Percentiles rank a stretch among this genome's conserved stretches.
phyloP scores from a whole-genome alignment of 345 rosid species.

The Lepidium africanum region DNA sequence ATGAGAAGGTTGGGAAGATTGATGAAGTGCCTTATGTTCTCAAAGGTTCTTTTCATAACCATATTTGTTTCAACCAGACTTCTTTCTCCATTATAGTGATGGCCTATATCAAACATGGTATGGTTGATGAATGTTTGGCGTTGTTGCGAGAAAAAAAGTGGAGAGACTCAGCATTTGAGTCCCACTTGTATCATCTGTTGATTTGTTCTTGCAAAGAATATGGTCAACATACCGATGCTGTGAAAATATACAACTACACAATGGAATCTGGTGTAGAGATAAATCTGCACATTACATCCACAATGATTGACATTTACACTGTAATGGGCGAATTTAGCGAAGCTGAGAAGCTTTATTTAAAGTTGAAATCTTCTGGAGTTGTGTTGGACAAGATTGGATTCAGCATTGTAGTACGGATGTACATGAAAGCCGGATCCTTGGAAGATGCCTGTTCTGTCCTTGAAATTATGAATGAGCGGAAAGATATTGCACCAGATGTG shows the following conservation, averaged over 20 bases:
- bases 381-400: conserved; percentile 62
- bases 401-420: conserved; percentile 78
- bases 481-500: conserved; percentile 58
- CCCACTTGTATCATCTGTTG: conserved; percentile 75
- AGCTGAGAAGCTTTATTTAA: conserved; percentile 57
- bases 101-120: conserved; percentile 67
- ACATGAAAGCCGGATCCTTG: conserved; percentile 63
- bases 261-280: conserved; percentile 33
- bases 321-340: conserved; percentile 42
- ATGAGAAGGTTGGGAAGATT: conserved; percentile 62
- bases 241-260: conserved; percentile 49
- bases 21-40: conserved; percentile 54
- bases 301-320: conserved; percentile 76
- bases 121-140: conserved; percentile 60
- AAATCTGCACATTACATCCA: conserved; percentile 63
- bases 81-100: conserved; percentile 78
- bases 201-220: conserved; percentile 82
- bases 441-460: conserved; percentile 66
- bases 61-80: conserved; percentile 56
- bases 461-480: conserved; percentile 58
- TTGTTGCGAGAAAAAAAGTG: conserved; percentile 55
- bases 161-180: conserved; percentile 74
- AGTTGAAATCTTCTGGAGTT: conserved; percentile 58
- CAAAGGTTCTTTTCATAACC: conserved; percentile 53
- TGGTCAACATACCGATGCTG: conserved; percentile 51